phyloP scores from a whole-genome alignment of 345 rosid genomes.

The Linum lewisii region DNA sequence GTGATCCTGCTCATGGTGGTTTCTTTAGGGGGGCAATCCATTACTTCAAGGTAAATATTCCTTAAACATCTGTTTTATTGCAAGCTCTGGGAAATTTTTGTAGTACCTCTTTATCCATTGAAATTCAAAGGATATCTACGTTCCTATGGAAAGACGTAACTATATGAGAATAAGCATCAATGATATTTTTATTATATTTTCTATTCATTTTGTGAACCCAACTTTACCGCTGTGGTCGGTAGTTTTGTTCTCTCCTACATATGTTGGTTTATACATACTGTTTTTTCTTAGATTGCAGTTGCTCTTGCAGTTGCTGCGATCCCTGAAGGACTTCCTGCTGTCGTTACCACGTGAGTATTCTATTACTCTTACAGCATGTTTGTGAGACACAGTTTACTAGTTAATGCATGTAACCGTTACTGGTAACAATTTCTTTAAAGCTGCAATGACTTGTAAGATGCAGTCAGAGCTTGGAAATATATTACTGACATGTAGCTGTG shows the following conservation, averaged over 20 bases:
- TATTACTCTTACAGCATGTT: not conserved
- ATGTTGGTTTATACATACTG: slow-evolving; percentile 14
- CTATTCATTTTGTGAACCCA: not conserved
- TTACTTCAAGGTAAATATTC: slow-evolving; percentile 78
- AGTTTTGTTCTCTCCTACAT: not conserved
- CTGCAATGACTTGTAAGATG: not conserved
- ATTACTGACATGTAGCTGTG: not conserved
- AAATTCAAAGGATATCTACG: not conserved
- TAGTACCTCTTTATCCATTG: not conserved
- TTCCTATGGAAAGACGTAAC: no score
- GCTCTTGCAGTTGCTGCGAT: slow-evolving; percentile 99
- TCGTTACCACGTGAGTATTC: slow-evolving; percentile 89
- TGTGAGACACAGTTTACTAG: no score
- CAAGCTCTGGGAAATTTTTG: not conserved
- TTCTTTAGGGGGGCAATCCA: slow-evolving; percentile 92
- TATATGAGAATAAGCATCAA: no score
- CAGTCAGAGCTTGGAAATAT: not conserved
- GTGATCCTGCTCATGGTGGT: slow-evolving; percentile 96
- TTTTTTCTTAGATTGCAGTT: slow-evolving; percentile 81
- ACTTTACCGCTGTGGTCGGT: not conserved
- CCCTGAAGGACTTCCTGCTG: slow-evolving; percentile 99
- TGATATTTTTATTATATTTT: no score
- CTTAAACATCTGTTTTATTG: not conserved
- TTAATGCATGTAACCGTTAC: no score
- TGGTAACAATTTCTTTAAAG: not conserved